These are phyloP conservation scores for Peronospora farinosa DNA, from an alignment of 352 stramenopile genomes.

Conservation along the genomic window DNA sequence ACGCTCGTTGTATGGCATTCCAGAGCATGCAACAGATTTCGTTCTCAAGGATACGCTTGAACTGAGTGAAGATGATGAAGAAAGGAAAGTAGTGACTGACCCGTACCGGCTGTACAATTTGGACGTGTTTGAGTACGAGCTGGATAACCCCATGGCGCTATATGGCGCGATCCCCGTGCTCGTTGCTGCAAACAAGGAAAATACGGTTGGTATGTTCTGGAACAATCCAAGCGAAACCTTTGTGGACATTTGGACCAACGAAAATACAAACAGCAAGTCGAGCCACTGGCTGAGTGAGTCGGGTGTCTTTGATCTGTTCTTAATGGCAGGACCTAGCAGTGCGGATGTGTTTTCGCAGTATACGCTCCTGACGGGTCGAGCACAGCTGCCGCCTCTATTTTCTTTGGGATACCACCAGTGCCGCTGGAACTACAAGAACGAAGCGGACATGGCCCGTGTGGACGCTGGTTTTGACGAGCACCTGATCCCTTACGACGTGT, in stretches of 20 bases:
- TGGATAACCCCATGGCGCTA: conserved; percentile 97
- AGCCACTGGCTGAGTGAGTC: conserved; percentile 94
- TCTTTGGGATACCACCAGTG: conserved; percentile 98
- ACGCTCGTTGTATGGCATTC: conserved; percentile 93
- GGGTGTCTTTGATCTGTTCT: conserved; percentile 95
- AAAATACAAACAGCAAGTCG: conserved; percentile 40
- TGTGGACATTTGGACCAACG: conserved; percentile 90
- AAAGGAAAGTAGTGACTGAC: conserved; percentile 60
- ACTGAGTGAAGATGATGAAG: conserved; percentile 10
- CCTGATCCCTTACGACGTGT: conserved; percentile 98
- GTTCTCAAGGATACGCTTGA: conserved; percentile 89
- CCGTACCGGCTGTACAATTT: conserved; percentile 99
- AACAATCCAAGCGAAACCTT: conserved; percentile 99
- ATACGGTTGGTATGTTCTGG: conserved; percentile 95
- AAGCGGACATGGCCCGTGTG: conserved; percentile 89
- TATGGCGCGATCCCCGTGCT: conserved; percentile 89
- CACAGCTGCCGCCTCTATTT: conserved; percentile 93
- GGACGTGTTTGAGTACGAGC: conserved; percentile 99
- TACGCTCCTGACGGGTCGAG: conserved; percentile 87
- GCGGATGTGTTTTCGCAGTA: conserved; percentile 89
- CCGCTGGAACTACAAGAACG: conserved; percentile 99
- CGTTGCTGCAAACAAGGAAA: conserved; percentile 52
- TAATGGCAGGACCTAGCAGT: conserved; percentile 88
- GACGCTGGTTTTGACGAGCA: conserved; percentile 92
- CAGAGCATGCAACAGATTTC: conserved; percentile 94